Base-by-base conservation (phyloP, 208 protist genomes). In the Wallacemonas sp. region DNA sequence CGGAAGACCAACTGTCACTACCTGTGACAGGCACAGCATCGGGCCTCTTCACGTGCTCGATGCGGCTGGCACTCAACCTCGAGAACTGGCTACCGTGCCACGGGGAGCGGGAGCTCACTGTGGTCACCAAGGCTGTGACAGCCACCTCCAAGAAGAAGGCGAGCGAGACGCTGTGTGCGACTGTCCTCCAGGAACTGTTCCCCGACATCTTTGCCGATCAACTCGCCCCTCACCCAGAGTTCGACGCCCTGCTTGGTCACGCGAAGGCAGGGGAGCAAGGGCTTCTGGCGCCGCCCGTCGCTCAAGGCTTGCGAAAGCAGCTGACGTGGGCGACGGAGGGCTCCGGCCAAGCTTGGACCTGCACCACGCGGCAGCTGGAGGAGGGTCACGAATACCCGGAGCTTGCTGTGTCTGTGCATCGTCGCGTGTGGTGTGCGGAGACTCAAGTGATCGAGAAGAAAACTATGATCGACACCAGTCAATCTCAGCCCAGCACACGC, bases 181-280 rank as follows among this genome's bases (percentile, higher is more conserved):
- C 54, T 52, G 73, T 78, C 3, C 46, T 94, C 19, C 69, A 83
- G 68, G n/a, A 34, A 0, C 71, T 81, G 41, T 94, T 94, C 57
- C 72, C 81, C 2, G 64, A 73, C 10, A 42, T 90, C 10, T 94
- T 78, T 52, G 73, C 75, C 32, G 68, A 87, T 27, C 85, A 94
- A 26, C 66, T 94, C 22, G 68, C 67, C 22, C 80, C 76, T 58
- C 82, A 94, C 66, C 33, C 73, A 8, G 76, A 89, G 26, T 54
- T 91, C 1, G 61, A 63, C 9, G 71, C 68, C 27, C 72, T 90
- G 21, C 63, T 88, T 26, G 53, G 42, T 22, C 66, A 60, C 42
- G 39, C 39, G 46, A 83, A 76, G 24, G 78, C 66, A 12, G 73
- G 58, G 4, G 44, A 41, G 1, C 41, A 63, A 12, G 64, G 30